These are phyloP conservation scores for Pleurotus giganteus DNA, from an alignment of 768 basidiomycete species.

Conservation along the genomic window DNA sequence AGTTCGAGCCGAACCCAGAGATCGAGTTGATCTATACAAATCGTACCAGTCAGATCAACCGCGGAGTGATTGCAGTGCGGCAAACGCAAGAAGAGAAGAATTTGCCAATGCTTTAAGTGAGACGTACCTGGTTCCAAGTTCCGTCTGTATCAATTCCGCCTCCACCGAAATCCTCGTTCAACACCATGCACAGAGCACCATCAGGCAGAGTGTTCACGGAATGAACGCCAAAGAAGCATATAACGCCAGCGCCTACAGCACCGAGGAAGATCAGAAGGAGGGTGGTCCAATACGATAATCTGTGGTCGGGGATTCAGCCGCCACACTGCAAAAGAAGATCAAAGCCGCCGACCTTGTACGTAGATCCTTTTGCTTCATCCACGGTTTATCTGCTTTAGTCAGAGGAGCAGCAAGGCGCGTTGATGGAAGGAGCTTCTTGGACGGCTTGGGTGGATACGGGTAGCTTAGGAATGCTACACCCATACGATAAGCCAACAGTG, in stretches of 20 bases:
- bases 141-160: slow-evolving; percentile 39
- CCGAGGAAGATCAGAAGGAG: slow-evolving; percentile 54
- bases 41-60: too few relatives aligned
- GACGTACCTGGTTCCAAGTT: slow-evolving; percentile 58
- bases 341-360: slow-evolving; percentile 21
- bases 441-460: slow-evolving; percentile 25
- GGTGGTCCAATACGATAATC: slow-evolving; percentile 41
- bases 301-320: background rate
- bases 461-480: slow-evolving; percentile 13
- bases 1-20: slow-evolving; percentile 42
- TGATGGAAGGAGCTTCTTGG: slow-evolving; percentile 37
- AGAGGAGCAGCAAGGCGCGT: slow-evolving; percentile 55
- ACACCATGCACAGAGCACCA: slow-evolving; percentile 52
- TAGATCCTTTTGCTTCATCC: slow-evolving; percentile 44
- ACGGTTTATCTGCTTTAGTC: slow-evolving; percentile 55
- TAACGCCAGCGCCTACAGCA: slow-evolving; percentile 43
- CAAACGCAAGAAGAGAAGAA: too few relatives aligned
- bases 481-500: background rate
- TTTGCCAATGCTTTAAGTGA: too few relatives aligned
- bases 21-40: background rate
- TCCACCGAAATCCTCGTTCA: slow-evolving; percentile 67
- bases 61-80: too few relatives aligned
- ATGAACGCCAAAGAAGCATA: slow-evolving; percentile 53
- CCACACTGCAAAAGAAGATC: background rate
- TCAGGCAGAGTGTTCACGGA: slow-evolving; percentile 43